Conservation (phyloP, 2,329 filamentous ascomycete genomes). For the Hypoxylon sp. region DNA sequence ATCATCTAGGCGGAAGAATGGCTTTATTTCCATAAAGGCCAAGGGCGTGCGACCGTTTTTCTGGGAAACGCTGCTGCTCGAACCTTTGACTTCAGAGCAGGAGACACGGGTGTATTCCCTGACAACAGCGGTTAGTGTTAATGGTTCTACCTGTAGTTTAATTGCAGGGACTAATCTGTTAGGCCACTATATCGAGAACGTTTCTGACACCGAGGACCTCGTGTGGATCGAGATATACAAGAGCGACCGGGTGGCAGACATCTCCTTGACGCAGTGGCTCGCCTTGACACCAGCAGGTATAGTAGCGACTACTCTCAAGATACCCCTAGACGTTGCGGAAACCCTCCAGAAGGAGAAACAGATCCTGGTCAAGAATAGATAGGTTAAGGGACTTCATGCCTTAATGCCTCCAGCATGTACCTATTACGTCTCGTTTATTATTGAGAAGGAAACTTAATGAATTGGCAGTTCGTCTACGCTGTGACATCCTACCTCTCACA, state of each 20-base stretch:
- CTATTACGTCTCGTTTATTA: no score
- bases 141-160: background rate
- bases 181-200: conserved; percentile 75
- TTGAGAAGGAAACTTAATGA: no score
- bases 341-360: conserved; percentile 71
- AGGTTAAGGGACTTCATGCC: conserved; percentile 7
- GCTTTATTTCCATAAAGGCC: conserved; percentile 73
- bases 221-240: conserved; percentile 76
- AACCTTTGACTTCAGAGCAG: conserved; percentile 71
- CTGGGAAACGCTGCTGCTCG: conserved; percentile 66
- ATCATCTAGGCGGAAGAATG: conserved; percentile 67
- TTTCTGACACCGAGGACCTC: conserved; percentile 67
- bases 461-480: no score
- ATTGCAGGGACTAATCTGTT: conserved; percentile 1
- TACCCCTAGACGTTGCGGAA: conserved; percentile 63
- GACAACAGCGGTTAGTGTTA: conserved; percentile 63
- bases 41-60: conserved; percentile 69
- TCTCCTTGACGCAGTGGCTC: conserved; percentile 73
- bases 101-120: conserved; percentile 74
- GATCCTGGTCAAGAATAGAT: conserved; percentile 53
- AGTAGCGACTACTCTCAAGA: conserved; percentile 66
- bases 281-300: conserved; percentile 70
- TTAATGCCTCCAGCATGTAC: no score
- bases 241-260: conserved; percentile 70
- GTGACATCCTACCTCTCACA: no score